phyloP scores from a whole-genome alignment of 768 basidiomycete species.

The Pleurotus eryngii region DNA sequence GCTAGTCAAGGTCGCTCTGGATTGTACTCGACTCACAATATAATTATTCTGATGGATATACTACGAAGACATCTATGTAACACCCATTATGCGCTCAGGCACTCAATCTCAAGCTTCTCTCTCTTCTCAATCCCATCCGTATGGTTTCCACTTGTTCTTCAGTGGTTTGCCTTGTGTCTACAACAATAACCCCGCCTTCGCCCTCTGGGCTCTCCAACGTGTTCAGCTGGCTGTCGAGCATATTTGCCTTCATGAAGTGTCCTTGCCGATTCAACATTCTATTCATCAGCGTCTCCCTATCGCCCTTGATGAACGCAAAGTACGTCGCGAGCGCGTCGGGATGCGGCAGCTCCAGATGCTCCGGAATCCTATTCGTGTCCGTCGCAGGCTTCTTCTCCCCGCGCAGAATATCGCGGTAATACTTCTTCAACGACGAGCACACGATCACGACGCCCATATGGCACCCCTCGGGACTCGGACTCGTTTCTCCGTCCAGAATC shows the following conservation, averaged over 20 bases:
- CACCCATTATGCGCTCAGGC: too few relatives aligned
- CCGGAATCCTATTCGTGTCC: conserved; percentile 19
- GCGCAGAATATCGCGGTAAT: conserved; percentile 80
- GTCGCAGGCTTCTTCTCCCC: conserved; percentile 34
- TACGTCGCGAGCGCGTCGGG: conserved; percentile 50
- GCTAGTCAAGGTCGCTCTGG: too few relatives aligned
- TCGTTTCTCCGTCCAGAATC: not conserved
- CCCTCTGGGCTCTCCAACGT: conserved; percentile 68
- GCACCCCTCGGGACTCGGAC: conserved; percentile 6
- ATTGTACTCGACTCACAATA: too few relatives aligned
- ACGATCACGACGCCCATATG: conserved; percentile 69
- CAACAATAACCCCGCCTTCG: conserved; percentile 65
- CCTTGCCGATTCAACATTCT: conserved; percentile 63
- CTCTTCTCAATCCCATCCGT: conserved; percentile 33
- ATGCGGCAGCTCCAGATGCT: conserved; percentile 23
- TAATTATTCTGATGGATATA: too few relatives aligned
- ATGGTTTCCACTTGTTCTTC: conserved; percentile 53
- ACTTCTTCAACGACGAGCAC: conserved; percentile 80
- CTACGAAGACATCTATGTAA: too few relatives aligned
- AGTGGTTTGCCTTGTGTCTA: conserved; percentile 50
- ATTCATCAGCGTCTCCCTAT: conserved; percentile 49
- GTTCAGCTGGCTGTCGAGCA: conserved; percentile 77
- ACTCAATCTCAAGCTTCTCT: not conserved
- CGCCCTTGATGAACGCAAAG: conserved; percentile 79
- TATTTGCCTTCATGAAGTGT: conserved; percentile 81